phyloP scores from a whole-genome alignment of 2,329 filamentous ascomycete species.

The Stachybotrys elegans region DNA sequence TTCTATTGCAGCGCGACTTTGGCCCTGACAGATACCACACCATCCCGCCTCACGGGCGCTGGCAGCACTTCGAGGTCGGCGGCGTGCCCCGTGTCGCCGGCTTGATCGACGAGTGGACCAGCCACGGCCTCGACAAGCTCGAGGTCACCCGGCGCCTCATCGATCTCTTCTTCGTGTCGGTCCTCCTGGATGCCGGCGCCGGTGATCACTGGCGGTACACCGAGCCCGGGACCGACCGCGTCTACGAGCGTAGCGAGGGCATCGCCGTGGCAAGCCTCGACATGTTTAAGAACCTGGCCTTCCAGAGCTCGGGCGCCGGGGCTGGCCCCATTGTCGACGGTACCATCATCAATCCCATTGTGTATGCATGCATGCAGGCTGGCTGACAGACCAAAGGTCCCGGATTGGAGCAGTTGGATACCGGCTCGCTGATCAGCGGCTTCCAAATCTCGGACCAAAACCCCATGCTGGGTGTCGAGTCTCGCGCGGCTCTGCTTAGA shows the following conservation, averaged over 20 bases:
- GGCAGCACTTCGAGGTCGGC: constrained; percentile 60
- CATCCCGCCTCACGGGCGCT: constrained; percentile 53
- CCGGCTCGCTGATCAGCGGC: constrained; percentile 24
- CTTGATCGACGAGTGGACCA: constrained; percentile 40
- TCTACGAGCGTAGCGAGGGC: constrained; percentile 41
- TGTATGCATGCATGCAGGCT: too few species aligned
- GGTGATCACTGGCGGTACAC: constrained; percentile 43
- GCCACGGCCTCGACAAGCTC: constrained; percentile 29
- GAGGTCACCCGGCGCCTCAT: constrained; percentile 49
- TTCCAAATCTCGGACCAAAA: constrained; percentile 41
- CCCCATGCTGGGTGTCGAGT: constrained; percentile 38
- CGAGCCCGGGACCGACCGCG: constrained; percentile 29
- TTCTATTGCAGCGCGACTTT: constrained; percentile 38
- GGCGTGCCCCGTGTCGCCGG: constrained; percentile 41
- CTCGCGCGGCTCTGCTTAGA: constrained; percentile 35
- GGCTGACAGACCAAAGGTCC: too few species aligned
- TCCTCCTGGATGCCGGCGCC: constrained; percentile 51
- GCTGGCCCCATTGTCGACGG: constrained; percentile 26
- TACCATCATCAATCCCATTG: too few species aligned
- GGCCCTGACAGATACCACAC: constrained; percentile 38
- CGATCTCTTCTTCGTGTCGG: constrained; percentile 57
- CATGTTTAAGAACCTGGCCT: constrained; percentile 40
- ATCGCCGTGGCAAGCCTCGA: constrained; percentile 45
- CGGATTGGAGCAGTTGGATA: constrained; percentile 25
- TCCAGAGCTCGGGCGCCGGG: constrained; percentile 19